Base-by-base conservation (phyloP, 345 rosid genomes). In the Gossypium rotundifolium region DNA sequence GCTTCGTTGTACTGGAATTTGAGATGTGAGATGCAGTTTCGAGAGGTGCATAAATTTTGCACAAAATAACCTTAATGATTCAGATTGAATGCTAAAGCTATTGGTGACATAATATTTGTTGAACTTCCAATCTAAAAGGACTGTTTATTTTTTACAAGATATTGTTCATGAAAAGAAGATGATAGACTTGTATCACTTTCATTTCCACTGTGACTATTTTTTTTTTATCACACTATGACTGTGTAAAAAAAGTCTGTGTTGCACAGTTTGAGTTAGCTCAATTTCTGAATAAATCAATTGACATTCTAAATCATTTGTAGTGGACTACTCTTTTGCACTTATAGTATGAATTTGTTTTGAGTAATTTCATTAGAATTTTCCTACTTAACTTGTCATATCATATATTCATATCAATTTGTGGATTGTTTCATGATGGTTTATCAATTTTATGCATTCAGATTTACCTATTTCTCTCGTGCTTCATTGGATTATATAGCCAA, bases 381-480 rank as follows among this genome's bases (percentile, higher is more conserved):
- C 25, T 33, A 42, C 12, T 46, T 13, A 54, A 55, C 60, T 57
- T 48, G 48, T 71, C 76, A 18, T 67, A 2, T 33, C 20, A 61
- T 48, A 22, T 17, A 53, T 76, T 27, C 22, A 18, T 6, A 22
- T 29, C n/a, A 40, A 42, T 76, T 75, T 65, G 17, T 27, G 67
- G 57, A 27, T 81, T 72, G 20, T 59, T 38, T 70, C 33, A 25
- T 81, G 44, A 57, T 27, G 42, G 62, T 22, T 70, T 77, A 46
- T 69, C 65, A 45, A 14, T 46, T 77, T 66, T 70, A 64, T 75
- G 44, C 74, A 67, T 74, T 78, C 86, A 92, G 97, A 78, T 90
- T 92, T 77, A 57, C 86, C 68, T 92, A 92, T 83, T 90, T 90
- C 84, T 90, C 96, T 81, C 97, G 96, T 77, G 94, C 97, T 79